Evolutionary conservation across 129 eudicot genomes (phyloP).

Genomic region (Scalesia atractyloides): DNA sequence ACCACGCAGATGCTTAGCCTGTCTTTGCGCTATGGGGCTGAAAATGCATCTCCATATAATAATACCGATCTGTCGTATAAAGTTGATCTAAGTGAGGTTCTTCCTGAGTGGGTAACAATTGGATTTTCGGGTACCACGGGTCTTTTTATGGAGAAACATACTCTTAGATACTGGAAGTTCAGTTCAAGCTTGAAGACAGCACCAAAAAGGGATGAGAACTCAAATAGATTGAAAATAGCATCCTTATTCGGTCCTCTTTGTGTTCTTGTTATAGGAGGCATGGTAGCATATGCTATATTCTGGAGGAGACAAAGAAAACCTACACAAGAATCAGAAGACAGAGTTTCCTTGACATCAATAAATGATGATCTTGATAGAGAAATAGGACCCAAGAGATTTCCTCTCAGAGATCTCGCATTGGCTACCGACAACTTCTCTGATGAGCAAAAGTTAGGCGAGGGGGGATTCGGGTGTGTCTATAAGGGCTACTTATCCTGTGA

Average conservation of each 20-base stretch:
- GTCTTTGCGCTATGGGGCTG: constrained; percentile 12
- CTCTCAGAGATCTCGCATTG: constrained; percentile 27
- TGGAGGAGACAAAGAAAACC: constrained; percentile 2
- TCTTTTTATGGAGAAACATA: constrained; percentile 5
- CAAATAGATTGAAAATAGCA: neutral
- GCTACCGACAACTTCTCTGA: constrained; percentile 45
- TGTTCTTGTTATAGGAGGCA: neutral
- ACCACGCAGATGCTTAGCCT: neutral
- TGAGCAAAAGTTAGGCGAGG: constrained; percentile 45
- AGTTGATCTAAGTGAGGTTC: constrained; percentile 27
- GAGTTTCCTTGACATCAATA: constrained; percentile 26
- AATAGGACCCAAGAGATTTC: constrained; percentile 36
- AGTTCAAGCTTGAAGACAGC: constrained; percentile 26
- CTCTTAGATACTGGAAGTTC: constrained; percentile 40
- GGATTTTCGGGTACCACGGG: constrained; percentile 52
- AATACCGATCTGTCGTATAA: constrained; percentile 15
- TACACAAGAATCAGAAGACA: constrained; percentile 4
- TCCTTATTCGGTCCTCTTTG: constrained; percentile 12
- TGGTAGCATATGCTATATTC: neutral
- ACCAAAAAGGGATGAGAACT: neutral
- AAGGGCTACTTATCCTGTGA: constrained; percentile 35
- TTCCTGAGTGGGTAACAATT: constrained; percentile 38
- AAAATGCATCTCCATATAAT: neutral
- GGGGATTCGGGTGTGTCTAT: constrained; percentile 62
- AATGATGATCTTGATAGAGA: constrained; percentile 45